Conservation (phyloP, 805 yeast genomes). For the Candida fluviatilis region DNA sequence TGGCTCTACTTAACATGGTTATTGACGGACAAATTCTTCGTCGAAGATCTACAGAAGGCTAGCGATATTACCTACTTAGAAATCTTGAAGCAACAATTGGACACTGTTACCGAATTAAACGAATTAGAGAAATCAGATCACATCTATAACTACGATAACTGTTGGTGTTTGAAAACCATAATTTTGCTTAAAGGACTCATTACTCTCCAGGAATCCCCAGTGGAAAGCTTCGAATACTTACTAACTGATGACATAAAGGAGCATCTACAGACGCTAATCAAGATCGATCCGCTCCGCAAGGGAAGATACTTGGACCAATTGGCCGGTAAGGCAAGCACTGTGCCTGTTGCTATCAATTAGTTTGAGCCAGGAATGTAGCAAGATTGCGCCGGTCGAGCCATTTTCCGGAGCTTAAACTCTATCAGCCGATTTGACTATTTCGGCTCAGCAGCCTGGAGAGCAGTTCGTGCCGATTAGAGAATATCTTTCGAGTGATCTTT, state of each 20-base stretch:
- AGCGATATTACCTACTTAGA: conserved; percentile 28
- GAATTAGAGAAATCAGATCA: conserved; percentile 69
- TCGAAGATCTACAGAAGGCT: conserved; percentile 32
- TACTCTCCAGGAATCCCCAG: conserved; percentile 6
- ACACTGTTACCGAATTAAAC: conserved; percentile 56
- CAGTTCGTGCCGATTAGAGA: too few relatives aligned
- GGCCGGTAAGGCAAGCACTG: conserved; percentile 7
- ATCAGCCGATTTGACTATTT: too few relatives aligned
- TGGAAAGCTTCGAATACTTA: conserved; percentile 3
- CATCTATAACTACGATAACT: conserved; percentile 47
- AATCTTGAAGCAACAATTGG: conserved; percentile 44
- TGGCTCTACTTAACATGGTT: conserved; percentile 92
- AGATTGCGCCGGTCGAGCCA: too few relatives aligned
- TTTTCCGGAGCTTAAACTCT: too few relatives aligned
- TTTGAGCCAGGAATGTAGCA: too few relatives aligned
- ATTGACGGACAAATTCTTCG: conserved; percentile 40
- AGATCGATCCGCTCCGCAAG: conserved; percentile 61
- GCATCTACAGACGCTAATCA: conserved; percentile 40
- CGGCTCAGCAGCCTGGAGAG: too few relatives aligned
- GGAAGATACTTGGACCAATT: conserved; percentile 52
- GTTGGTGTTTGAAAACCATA: conserved; percentile 71
- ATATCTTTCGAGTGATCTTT: too few relatives aligned
- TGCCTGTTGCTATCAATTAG: background rate
- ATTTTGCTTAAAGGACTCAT: conserved; percentile 40
- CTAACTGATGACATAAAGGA: conserved; percentile 27